phyloP scores from a whole-genome alignment of 1,139 yeast species.

The Kodamaea suecica region DNA sequence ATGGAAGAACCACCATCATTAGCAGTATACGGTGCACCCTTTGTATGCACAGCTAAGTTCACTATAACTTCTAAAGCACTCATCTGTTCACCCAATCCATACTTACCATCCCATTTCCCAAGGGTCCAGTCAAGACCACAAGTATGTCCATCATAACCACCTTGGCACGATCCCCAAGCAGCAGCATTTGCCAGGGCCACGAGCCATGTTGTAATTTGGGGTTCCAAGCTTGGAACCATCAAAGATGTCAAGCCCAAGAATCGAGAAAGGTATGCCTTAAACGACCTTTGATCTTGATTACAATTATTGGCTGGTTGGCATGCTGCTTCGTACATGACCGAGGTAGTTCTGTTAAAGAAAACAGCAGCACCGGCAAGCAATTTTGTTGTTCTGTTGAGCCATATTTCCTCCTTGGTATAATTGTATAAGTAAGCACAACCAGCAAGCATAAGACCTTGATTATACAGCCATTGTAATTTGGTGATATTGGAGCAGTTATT shows the following conservation, averaged over 20 bases:
- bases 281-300: constrained; percentile 73
- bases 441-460: constrained; percentile 69
- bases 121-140: constrained; percentile 69
- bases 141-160: constrained; percentile 73
- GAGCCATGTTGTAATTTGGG: constrained; percentile 43
- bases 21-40: constrained; percentile 35
- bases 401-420: constrained; percentile 52
- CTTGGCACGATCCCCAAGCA: constrained; percentile 69
- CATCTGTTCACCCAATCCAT: constrained; percentile 80
- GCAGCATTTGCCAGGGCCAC: constrained; percentile 48
- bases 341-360: constrained; percentile 42
- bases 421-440: constrained; percentile 74
- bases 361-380: constrained; percentile 51
- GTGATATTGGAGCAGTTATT: constrained; percentile 56
- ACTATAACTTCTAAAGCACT: constrained; percentile 66
- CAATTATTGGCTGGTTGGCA: constrained; percentile 54
- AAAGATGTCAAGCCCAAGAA: constrained; percentile 58
- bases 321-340: constrained; percentile 63
- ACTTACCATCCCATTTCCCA: constrained; percentile 56
- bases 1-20: constrained; percentile 45
- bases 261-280: constrained; percentile 70
- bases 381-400: constrained; percentile 53
- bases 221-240: constrained; percentile 51
- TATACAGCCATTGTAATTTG: constrained; percentile 68
- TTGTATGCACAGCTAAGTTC: constrained; percentile 27